Base-by-base conservation (phyloP, 2,329 filamentous ascomycete genomes). In the Daldinia eschscholtzii region DNA sequence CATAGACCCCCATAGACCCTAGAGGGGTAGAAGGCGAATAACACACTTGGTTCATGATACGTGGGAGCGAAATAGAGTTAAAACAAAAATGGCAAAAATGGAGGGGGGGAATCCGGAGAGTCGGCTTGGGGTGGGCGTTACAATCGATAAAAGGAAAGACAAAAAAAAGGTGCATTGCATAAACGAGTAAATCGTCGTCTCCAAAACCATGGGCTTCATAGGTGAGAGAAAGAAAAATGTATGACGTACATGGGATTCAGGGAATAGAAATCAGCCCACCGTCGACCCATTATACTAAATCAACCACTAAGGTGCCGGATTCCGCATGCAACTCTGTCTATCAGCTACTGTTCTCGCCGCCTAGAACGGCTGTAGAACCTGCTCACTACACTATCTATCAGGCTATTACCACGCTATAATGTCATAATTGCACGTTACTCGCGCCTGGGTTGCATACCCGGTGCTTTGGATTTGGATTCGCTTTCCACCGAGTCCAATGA, bases 361-460 rank as follows among this genome's bases (percentile, higher is more conserved):
- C 33, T 50, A 57, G 56, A 61, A 28, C 30, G 35, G 41, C 56
- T 18, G 26, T 28, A 58, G 26, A 59, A 65, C 58, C 48, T 53
- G 62, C 56, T 62, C 53, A 61, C 55, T 62, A 39, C 26, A 44
- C 35, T 50, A 23, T 56, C 56, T 39, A 61, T 72, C 70, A 72
- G 70, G 67, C 62, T 72, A 72, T 70, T 33, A 72, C 70, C 70
- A 72, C 70, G 70, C 61, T 70, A 72, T 72, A 72, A 64, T 72
- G 70, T 72, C 67, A 72, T 64, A 65, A 57, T 68, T 69, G 69
- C 69, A 70, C 61, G 69, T 69, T 69, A 41, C 63, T 67, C 61
- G 41, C 56, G 41, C 56, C 39, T 55, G 57, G 66, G 53, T 56
- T 68, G 28, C 65, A 59, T 66, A 58, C 28, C 68, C 68, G 56